These are phyloP conservation scores for Entonaema liquescens DNA, from an alignment of 495 filamentous ascomycete genomes.

Conservation along the genomic window DNA sequence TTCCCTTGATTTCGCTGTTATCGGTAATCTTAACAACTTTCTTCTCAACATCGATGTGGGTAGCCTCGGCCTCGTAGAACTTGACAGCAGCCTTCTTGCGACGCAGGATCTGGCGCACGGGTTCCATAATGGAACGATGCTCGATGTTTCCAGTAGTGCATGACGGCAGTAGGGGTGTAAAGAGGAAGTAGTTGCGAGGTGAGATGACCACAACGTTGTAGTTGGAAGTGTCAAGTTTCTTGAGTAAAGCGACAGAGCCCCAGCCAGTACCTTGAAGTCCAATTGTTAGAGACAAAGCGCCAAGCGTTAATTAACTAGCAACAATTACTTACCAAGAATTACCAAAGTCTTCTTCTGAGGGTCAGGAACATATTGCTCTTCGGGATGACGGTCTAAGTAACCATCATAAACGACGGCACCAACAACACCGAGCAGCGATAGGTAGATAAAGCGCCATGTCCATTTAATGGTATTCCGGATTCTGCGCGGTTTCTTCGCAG, in stretches of 20 bases:
- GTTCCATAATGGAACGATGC: constrained; percentile 99
- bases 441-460: constrained; percentile 78
- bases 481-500: constrained; percentile 50
- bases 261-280: constrained; percentile 71
- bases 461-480: constrained; percentile 54
- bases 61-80: constrained; percentile 98
- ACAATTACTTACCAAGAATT: constrained; percentile 76
- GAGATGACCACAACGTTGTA: constrained; percentile 98
- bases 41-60: constrained; percentile 92
- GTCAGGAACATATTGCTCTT: constrained; percentile 81
- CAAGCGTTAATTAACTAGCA: constrained; percentile 3
- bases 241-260: constrained; percentile 95
- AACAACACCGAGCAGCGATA: constrained; percentile 71
- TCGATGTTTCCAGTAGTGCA: constrained; percentile 98
- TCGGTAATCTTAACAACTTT: constrained; percentile 89
- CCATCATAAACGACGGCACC: constrained; percentile 81
- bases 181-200: constrained; percentile 99
- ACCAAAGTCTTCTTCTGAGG: constrained; percentile 96
- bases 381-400: constrained; percentile 80
- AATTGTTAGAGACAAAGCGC: constrained; percentile 20
- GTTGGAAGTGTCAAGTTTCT: constrained; percentile 97
- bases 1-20: constrained; percentile 91
- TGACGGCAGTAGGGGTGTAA: constrained; percentile 95
- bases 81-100: constrained; percentile 91
- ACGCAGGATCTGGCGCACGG: constrained; percentile 90